phyloP scores from a whole-genome alignment of 2,329 filamentous ascomycete genomes.

The Sclerotinia trifoliorum region DNA sequence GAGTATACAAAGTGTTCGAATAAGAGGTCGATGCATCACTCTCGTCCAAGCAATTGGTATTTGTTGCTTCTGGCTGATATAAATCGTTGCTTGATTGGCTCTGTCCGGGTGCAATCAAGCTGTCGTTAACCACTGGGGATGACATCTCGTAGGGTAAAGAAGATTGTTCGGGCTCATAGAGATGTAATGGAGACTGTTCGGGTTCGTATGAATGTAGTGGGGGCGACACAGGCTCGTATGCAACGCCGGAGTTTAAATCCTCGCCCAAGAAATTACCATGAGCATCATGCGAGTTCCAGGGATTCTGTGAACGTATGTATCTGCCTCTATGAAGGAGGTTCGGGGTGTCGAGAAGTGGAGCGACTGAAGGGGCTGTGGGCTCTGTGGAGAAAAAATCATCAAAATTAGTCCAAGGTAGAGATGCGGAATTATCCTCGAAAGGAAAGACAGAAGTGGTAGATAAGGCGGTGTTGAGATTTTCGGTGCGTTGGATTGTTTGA shows the following conservation, averaged over 20 bases:
- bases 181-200: conserved; percentile 62
- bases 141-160: conserved; percentile 56
- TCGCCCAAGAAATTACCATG: conserved; percentile 26
- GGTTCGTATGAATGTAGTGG: conserved; percentile 62
- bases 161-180: conserved; percentile 66
- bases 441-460: conserved; percentile 6
- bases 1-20: conserved; percentile 26
- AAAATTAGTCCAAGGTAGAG: conserved; percentile 3
- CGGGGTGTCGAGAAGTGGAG: conserved; percentile 11
- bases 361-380: background rate
- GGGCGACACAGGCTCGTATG: conserved; percentile 56
- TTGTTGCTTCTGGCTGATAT: conserved; percentile 35
- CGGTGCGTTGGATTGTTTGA: conserved; percentile 15
- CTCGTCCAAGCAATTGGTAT: conserved; percentile 30
- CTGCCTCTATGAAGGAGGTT: conserved; percentile 16
- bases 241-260: conserved; percentile 25
- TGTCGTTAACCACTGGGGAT: background rate
- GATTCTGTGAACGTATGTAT: conserved; percentile 23
- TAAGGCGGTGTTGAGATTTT: conserved; percentile 12
- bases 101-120: background rate
- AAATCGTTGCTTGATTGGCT: conserved; percentile 14
- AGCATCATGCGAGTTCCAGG: conserved; percentile 33
- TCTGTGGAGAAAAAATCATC: background rate
- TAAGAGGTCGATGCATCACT: conserved; percentile 25
- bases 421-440: conserved; percentile 5